Conservation (phyloP, 1,284 basidiomycete genomes). For the Malassezia sp. region DNA sequence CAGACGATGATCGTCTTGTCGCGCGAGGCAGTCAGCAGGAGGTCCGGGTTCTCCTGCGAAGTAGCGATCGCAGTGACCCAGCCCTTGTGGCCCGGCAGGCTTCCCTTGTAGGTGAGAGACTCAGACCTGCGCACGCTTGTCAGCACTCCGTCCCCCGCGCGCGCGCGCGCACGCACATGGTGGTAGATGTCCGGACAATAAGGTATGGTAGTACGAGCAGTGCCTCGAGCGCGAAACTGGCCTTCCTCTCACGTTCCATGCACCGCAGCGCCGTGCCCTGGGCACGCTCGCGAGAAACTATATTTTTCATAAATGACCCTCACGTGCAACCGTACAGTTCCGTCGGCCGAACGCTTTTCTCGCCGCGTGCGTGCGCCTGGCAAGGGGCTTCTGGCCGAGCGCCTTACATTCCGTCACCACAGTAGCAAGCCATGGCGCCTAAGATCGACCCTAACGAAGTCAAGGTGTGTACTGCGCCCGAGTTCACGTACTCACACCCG, state of each 20-base stretch:
- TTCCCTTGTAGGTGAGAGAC: slow-evolving; percentile 45
- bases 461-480: slow-evolving; percentile 51
- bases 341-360: slow-evolving; percentile 12
- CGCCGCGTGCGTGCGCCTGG: background rate
- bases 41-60: slow-evolving; percentile 88
- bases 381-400: background rate
- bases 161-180: slow-evolving; percentile 9
- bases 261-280: too few relatives aligned
- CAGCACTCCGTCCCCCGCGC: background rate
- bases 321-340: slow-evolving; percentile 12
- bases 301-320: background rate
- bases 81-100: slow-evolving; percentile 86
- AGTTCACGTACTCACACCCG: slow-evolving; percentile 11
- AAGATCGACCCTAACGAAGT: slow-evolving; percentile 72
- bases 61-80: slow-evolving; percentile 88
- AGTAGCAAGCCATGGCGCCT: slow-evolving; percentile 39
- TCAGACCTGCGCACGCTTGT: slow-evolving; percentile 19
- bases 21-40: slow-evolving; percentile 91
- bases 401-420: slow-evolving; percentile 17
- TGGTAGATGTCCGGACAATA: slow-evolving; percentile 8
- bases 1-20: slow-evolving; percentile 99
- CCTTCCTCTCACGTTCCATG: background rate
- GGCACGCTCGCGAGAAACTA: slow-evolving; percentile 16
- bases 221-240: background rate
- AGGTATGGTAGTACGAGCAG: slow-evolving; percentile 16